Conservation (phyloP, 1,284 basidiomycete genomes). For the Earliella scabrosa region DNA sequence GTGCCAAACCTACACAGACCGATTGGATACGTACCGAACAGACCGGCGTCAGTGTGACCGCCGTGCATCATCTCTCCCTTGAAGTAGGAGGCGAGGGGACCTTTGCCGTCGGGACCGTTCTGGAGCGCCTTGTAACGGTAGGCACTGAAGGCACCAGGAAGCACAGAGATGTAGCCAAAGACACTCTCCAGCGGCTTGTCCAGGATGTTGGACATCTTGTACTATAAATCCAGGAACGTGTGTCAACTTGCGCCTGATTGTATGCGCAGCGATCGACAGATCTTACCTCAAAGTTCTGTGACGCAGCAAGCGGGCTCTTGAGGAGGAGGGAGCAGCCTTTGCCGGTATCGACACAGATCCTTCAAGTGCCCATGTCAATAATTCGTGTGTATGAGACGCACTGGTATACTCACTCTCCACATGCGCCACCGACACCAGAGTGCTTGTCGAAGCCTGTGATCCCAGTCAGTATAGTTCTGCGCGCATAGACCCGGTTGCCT, state of each 20-base stretch:
- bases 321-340: conserved; percentile 80
- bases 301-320: conserved; percentile 87
- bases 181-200: conserved; percentile 94
- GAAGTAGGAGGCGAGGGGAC: conserved; percentile 91
- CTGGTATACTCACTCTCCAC: conserved; percentile 75
- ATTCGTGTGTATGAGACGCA: neutral
- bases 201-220: conserved; percentile 92
- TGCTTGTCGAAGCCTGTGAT: conserved; percentile 83
- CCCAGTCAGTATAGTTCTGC: neutral
- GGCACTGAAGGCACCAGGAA: conserved; percentile 91
- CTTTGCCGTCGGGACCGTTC: conserved; percentile 83
- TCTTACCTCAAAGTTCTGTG: conserved; percentile 85
- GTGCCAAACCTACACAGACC: too few relatives aligned
- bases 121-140: conserved; percentile 87
- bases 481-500: conserved; percentile 20
- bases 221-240: conserved; percentile 44
- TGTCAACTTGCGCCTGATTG: too few relatives aligned
- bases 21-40: conserved; percentile 56
- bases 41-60: conserved; percentile 59
- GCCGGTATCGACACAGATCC: conserved; percentile 86
- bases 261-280: too few relatives aligned
- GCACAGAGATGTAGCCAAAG: conserved; percentile 90
- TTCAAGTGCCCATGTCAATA: conserved; percentile 32
- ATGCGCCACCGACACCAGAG: conserved; percentile 90
- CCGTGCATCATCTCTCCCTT: conserved; percentile 90